phyloP scores from a whole-genome alignment of 2,329 filamentous ascomycete genomes.

The Epichloe scottii region DNA sequence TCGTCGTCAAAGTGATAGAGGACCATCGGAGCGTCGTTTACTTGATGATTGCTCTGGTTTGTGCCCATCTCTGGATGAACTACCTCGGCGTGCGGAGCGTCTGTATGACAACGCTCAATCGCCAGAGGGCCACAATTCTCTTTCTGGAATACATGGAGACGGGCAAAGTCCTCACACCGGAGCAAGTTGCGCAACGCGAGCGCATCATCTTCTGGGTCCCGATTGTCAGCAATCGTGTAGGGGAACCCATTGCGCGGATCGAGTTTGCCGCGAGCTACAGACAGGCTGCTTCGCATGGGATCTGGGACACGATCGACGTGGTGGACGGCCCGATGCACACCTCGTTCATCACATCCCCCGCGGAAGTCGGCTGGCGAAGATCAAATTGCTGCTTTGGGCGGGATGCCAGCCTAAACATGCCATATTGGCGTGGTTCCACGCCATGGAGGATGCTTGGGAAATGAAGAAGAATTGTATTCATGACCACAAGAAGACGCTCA shows the following conservation, averaged over 20 bases:
- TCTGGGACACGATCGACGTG: constrained; percentile 11
- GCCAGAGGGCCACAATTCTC: constrained; percentile 72
- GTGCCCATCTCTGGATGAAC: constrained; percentile 71
- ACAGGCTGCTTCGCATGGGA: constrained; percentile 16
- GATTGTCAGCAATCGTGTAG: constrained; percentile 16
- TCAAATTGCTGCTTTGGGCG: constrained; percentile 25
- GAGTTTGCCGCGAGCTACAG: constrained; percentile 31
- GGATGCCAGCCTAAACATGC: constrained; percentile 17
- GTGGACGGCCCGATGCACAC: constrained; percentile 19
- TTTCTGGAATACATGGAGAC: constrained; percentile 45
- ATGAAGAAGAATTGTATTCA: constrained; percentile 12
- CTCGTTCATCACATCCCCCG: constrained; percentile 17
- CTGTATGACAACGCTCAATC: constrained; percentile 71
- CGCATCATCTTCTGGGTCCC: constrained; percentile 42
- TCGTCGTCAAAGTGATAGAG: constrained; percentile 67
- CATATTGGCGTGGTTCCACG: constrained; percentile 24
- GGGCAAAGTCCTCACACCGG: constrained; percentile 45
- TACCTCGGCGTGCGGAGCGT: constrained; percentile 77
- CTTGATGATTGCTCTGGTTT: constrained; percentile 58
- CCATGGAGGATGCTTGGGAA: constrained; percentile 24
- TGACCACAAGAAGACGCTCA: constrained; percentile 12
- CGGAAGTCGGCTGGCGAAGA: constrained; percentile 10
- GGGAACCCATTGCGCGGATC: constrained; percentile 20
- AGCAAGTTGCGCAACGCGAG: constrained; percentile 52
- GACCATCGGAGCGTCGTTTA: constrained; percentile 61